Evolutionary conservation across 805 yeast species (phyloP), one percentile per base, ranked within the genome.

Genomic region (Candida sanyiensis): DNA sequence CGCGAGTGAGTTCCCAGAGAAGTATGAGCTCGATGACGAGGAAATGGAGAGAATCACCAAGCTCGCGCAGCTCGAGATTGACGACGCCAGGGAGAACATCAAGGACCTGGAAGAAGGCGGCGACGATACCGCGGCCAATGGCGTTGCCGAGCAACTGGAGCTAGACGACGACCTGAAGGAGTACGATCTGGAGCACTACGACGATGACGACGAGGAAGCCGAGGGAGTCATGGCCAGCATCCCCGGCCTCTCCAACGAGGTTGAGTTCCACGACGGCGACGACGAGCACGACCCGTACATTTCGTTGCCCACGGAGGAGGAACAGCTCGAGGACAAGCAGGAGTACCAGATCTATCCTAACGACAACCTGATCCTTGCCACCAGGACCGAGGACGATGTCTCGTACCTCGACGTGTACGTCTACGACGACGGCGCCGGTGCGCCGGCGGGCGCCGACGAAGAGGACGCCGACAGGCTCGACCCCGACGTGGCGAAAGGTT

Each of bases 311-410:
- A 69, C 52, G 46, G 67, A 52, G 54, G 70, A 55, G 30, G 96
- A 87, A 11, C 56, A 58, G 3, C 72, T 73, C 32, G 94, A 88
- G 59, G 96, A 86, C 47, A 81, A 81, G 52, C 73, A 79, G 46
- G 97, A 90, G 59, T 67, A 80, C 52, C 96, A 85, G 57, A 78
- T 93, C 28, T 80, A 83, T 52, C 90, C 95, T 33, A 80, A 93
- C 2, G 98, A 93, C 61, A 93, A 87, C 58, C 64, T 93, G 66
- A 73, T 93, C 22, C 71, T 93, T 49, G 88, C 96, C 7, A 81
- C 97, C 2, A 80, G 96, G 67, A 93, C 98, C 4, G 97, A 93
- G 58, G 98, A 93, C 61, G 97, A 90, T 35, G 71, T 93, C 33
- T 87, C 96, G 6, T 84, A 82, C 56, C 68, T 93, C 55, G 97